Percentiles rank a stretch among this genome's conserved stretches.
These are phyloP conservation scores for Physcia stellaris DNA, from an alignment of 495 filamentous ascomycete species.

Conservation along the genomic window DNA sequence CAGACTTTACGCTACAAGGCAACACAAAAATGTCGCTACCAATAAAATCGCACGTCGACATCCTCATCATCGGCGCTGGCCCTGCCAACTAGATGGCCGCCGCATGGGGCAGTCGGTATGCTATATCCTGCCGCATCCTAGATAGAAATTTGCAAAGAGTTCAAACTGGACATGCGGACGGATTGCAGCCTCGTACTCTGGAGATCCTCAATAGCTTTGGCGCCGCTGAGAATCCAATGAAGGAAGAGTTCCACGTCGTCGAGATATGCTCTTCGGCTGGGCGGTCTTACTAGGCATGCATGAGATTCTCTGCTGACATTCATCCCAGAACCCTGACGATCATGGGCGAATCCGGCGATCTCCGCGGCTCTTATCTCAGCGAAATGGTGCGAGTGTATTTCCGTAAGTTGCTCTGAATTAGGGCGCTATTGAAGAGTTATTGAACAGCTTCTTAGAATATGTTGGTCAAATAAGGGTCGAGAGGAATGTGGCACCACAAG, in stretches of 20 bases:
- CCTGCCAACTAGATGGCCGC: slow-evolving; percentile 2
- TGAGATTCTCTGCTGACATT: not conserved
- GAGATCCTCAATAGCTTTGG: slow-evolving; percentile 75
- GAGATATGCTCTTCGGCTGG: slow-evolving; percentile 52
- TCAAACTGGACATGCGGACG: slow-evolving; percentile 57
- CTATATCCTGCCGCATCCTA: not conserved
- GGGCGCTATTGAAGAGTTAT: slow-evolving; percentile 10
- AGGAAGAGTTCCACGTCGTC: slow-evolving; percentile 55
- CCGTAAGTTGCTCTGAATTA: slow-evolving; percentile 12
- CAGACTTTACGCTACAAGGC: too few species aligned
- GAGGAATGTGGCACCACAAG: not conserved
- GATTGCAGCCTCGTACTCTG: slow-evolving; percentile 65
- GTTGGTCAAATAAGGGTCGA: slow-evolving; percentile 5
- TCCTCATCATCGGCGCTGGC: slow-evolving; percentile 5
- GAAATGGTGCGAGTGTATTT: slow-evolving; percentile 8
- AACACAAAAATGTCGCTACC: too few species aligned
- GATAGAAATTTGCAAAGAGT: not conserved
- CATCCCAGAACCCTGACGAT: slow-evolving; percentile 1
- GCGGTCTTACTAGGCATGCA: not conserved
- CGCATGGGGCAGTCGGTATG: not conserved
- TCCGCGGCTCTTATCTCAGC: slow-evolving; percentile 1
- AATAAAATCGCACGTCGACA: not conserved
- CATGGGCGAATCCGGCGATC: slow-evolving; percentile 13
- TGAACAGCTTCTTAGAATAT: slow-evolving; percentile 7
- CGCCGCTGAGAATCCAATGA: slow-evolving; percentile 53